phyloP scores from a whole-genome alignment of 1,139 yeast species.

The Debaryomycetaceae sp. region DNA sequence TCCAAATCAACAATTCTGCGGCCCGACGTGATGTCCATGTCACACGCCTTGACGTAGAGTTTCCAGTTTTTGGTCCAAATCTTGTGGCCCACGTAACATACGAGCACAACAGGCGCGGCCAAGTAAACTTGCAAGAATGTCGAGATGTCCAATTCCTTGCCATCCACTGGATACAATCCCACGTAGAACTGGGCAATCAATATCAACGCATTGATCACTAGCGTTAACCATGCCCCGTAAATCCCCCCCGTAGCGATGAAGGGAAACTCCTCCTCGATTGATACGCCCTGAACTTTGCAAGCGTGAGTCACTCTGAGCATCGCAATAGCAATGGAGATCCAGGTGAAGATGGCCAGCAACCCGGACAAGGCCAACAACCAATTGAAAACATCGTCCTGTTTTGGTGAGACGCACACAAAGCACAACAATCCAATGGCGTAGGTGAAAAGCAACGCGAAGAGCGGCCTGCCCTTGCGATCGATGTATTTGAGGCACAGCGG shows the following conservation, averaged over 20 bases:
- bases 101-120: slow-evolving; percentile 28
- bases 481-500: slow-evolving; percentile 33
- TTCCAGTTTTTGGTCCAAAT: slow-evolving; percentile 31
- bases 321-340: slow-evolving; percentile 36
- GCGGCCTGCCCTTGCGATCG: slow-evolving; percentile 39
- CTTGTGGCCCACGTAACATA: slow-evolving; percentile 33
- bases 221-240: slow-evolving; percentile 31
- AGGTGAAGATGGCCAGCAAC: slow-evolving; percentile 36
- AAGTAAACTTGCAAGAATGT: slow-evolving; percentile 35
- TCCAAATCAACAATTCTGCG: slow-evolving; percentile 28
- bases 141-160: slow-evolving; percentile 22
- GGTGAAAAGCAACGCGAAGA: slow-evolving; percentile 30
- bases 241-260: slow-evolving; percentile 28
- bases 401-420: slow-evolving; percentile 36
- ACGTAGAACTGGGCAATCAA: slow-evolving; percentile 35
- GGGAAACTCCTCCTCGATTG: slow-evolving; percentile 21
- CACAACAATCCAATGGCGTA: slow-evolving; percentile 35
- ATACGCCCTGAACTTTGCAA: slow-evolving; percentile 23
- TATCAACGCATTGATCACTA: slow-evolving; percentile 24
- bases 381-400: slow-evolving; percentile 31
- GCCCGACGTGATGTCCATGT: slow-evolving; percentile 33
- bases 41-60: slow-evolving; percentile 18
- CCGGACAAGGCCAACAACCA: slow-evolving; percentile 44
- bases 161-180: slow-evolving; percentile 32
- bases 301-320: slow-evolving; percentile 39